Evolutionary conservation across 768 basidiomycete species (phyloP), one percentile per base, ranked within the genome.

Genomic region (Termitomyces sp.): DNA sequence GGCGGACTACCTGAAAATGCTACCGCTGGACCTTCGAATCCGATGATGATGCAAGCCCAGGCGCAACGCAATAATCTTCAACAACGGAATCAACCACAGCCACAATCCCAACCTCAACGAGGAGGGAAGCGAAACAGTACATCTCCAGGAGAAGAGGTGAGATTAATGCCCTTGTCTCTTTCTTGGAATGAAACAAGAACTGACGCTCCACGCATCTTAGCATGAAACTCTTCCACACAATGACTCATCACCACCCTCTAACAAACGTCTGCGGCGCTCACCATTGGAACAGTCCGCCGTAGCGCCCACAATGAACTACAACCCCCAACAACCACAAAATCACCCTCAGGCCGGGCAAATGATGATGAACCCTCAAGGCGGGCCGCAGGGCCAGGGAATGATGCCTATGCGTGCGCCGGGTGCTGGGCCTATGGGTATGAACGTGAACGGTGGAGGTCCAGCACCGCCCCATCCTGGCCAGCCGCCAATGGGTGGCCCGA

Each of bases 101-200:
- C 61, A 16, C n/a, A n/a, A n/a, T n/a, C n/a, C n/a, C n/a, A n/a
- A n/a, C 67, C 60, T 51, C 62, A 65, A 36, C 71, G 66, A 52
- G 71, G 65, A 50, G 71, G 65, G 47, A 72, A 86, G 63, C 77
- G 85, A 61, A 84, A 72, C 61, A 86, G 83, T 66, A 86, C 82
- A 12, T 84, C 85, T 6, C 85, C 85, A 6, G 80, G 78, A 36
- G 85, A 85, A 70, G 85, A 86, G 65, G 85, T 85, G 62, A 62
- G 60, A 45, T 26, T 22, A 20, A 32, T 63, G 18, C 18, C 20
- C 58, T 52, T 42, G 8, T 14, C 9, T 12, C 55, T 45, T 51
- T 48, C 22, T 10, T 40, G 7, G 22, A 18, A 26, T 20, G 8
- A n/a, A 57, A 43, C 22, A 22, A 42, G 10, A 47, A 53, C 50